Evolutionary conservation across 2,329 filamentous ascomycete genomes (phyloP), one percentile per base, ranked within the genome.

Genomic region (Xylaria polymorpha): DNA sequence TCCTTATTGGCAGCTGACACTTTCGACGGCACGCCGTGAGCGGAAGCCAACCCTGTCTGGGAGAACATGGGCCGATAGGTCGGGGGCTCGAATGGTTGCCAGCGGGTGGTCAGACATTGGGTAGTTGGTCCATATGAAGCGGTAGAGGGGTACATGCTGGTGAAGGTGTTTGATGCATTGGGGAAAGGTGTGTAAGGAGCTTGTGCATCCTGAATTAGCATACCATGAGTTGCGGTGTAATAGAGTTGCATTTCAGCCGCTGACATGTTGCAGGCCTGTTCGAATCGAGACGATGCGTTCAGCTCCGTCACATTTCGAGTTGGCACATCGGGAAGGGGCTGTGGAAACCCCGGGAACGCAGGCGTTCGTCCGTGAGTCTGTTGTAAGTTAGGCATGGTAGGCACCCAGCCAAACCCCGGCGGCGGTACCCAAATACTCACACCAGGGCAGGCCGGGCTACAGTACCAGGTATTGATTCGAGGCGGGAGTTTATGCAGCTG

Each of bases 381-480:
- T 29, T 29, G 25, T 29, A 29, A 29, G 25, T 29, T 29, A 4
- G 25, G 4, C 25, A 29, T 29, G 9, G 3, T 0, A n/a, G 32
- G n/a, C 9, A 20, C 29, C 41, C 25, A 32, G 58, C 39, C 6
- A 3, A 2, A 15, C 58, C 32, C 43, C 44, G 44, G 46, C n/a
- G 18, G 29, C n/a, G 60, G 35, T 20, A 0, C 14, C 67, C 51
- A 67, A 9, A 50, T 56, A 50, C 59, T 20, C 20, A 15, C 41
- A 29, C 48, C 48, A 3, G 25, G 48, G 18, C 67, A 69, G 12
- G 32, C 20, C 15, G 29, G 46, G 25, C 48, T 61, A 41, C 59
- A 66, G 32, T 10, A 29, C 22, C 37, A 44, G 8, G 43, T 12
- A 37, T 43, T 5, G 5, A n/a, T 25, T 5, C 5, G 15, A 25